These are phyloP conservation scores for Quercus robur DNA, from an alignment of 306 rosid genomes.

Conservation along the genomic window DNA sequence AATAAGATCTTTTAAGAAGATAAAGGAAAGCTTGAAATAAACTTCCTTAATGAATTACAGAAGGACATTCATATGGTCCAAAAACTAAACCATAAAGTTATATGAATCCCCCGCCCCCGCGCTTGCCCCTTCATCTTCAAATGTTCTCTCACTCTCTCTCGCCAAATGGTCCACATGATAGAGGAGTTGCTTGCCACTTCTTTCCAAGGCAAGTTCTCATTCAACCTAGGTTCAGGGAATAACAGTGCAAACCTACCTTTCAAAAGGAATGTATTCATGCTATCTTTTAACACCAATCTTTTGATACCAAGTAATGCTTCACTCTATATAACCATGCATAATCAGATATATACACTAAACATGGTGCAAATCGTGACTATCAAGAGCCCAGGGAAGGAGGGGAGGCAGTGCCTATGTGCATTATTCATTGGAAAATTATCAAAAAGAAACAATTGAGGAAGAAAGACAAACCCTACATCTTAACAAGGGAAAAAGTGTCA, in stretches of 20 bases:
- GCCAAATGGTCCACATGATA: too few relatives aligned
- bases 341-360: not conserved
- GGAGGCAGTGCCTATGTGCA: not conserved
- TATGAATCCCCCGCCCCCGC: too few relatives aligned
- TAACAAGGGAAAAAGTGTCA: not conserved
- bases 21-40: too few relatives aligned
- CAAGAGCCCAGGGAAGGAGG: too few relatives aligned
- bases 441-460: not conserved
- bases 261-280: not conserved
- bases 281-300: not conserved
- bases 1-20: too few relatives aligned
- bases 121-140: too few relatives aligned
- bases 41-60: too few relatives aligned
- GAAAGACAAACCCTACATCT: not conserved
- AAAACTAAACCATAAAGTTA: too few relatives aligned
- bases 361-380: not conserved
- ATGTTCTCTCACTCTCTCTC: too few relatives aligned
- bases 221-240: not conserved
- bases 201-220: not conserved
- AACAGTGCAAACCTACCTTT: not conserved
- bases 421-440: not conserved
- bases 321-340: not conserved
- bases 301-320: not conserved
- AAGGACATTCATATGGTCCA: too few relatives aligned
- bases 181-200: not conserved